Base-by-base conservation (phyloP, 768 basidiomycete genomes). In the Mycena pura region DNA sequence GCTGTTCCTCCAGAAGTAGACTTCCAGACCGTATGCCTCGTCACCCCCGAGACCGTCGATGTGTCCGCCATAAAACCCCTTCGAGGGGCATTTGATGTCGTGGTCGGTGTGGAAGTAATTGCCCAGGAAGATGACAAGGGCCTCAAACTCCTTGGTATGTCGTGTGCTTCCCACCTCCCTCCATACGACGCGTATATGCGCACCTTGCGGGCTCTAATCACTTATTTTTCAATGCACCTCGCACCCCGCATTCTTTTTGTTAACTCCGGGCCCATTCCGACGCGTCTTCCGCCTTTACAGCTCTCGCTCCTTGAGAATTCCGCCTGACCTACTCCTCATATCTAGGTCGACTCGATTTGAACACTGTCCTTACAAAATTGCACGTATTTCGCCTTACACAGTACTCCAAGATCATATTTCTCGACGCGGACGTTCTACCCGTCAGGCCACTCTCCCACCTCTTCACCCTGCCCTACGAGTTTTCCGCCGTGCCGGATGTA, bases 401-500 rank as follows among this genome's bases (percentile, higher is more conserved):
- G 72, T 97, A 89, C 75, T 76, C 84, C 55, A 95, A 94, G 75
- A 80, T 96, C 70, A 86, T 96, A 68, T 96, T 94, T 75, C 87
- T 97, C 60, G 94, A 96, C 74, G 95, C 94, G 67, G 94, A 96
- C 72, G 86, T 95, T 49, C 90, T 96, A 66, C 92, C 93, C 53
- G 82, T 93, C 49, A 86, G 91, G 47, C 92, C 96, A 27, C 80
- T 99, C 54, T 91, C 93, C 32, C 95, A 96, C 76, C 87, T 99
- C n/a, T 98, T 99, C 76, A 80, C 82, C 31, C 76, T 91, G 45
- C 84, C 90, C 5, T 81, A 90, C 72, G 88, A 92, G 63, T 95
- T 99, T 72, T 90, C 95, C 39, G 97, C 97, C 9, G 92, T 89
- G 8, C 95, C 97, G 11, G 97, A 99, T 74, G 93, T 95, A 29